Evolutionary conservation across 768 basidiomycete genomes (phyloP).

Genomic region (Gautieria morchelliformis): DNA sequence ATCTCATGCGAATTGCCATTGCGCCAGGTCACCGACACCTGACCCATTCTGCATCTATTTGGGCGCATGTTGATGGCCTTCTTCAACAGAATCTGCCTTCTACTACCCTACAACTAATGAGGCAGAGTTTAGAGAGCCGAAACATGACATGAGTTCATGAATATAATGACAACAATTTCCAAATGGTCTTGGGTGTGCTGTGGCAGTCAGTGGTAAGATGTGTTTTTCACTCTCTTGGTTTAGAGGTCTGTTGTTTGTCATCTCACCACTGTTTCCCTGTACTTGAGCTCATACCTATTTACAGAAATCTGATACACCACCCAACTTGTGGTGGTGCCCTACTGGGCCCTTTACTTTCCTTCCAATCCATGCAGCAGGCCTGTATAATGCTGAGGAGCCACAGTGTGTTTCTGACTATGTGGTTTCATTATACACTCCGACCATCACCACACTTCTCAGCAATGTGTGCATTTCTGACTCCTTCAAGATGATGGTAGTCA

Average conservation of each 20-base stretch:
- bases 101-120: no score
- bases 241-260: neutral
- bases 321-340: constrained; percentile 21
- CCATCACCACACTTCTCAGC: constrained; percentile 17
- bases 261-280: neutral
- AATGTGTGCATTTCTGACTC: no score
- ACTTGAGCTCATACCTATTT: no score
- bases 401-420: constrained; percentile 12
- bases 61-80: no score
- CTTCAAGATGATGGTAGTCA: constrained; percentile 10
- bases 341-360: constrained; percentile 26
- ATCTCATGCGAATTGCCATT: no score
- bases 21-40: no score
- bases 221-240: neutral
- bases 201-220: neutral
- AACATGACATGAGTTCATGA: neutral
- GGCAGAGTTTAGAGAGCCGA: neutral
- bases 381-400: constrained; percentile 15
- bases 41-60: no score
- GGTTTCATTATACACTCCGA: constrained; percentile 27
- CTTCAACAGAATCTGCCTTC: no score
- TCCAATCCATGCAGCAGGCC: constrained; percentile 32
- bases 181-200: neutral
- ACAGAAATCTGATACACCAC: neutral
- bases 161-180: neutral